These are phyloP conservation scores for Tilletia indica DNA, from an alignment of 1,284 basidiomycete genomes.

Conservation along the genomic window DNA sequence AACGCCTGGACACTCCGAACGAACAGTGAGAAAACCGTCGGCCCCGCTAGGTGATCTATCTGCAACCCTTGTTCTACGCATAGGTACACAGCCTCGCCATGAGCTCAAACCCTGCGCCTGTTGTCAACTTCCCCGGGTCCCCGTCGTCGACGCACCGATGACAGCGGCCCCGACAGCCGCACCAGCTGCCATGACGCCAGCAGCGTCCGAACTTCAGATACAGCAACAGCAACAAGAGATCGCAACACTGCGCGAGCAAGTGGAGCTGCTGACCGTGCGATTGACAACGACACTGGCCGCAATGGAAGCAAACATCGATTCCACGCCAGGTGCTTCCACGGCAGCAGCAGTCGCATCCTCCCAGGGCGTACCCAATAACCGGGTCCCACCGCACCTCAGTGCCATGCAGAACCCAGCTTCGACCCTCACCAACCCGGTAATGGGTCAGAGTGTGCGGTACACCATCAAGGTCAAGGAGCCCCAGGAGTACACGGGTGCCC, in stretches of 20 bases:
- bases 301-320: no score
- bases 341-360: background rate
- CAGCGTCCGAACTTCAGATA: no score
- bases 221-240: background rate
- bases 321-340: background rate
- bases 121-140: no score
- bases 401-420: no score
- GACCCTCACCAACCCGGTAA: slow-evolving; percentile 5
- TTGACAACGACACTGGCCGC: background rate
- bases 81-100: no score
- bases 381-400: background rate
- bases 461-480: background rate
- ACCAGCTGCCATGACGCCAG: no score
- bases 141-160: no score
- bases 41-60: background rate
- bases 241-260: background rate
- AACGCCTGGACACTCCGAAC: background rate
- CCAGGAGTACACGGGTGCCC: background rate
- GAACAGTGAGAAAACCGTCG: background rate
- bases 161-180: no score
- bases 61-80: no score
- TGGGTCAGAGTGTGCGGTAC: background rate
- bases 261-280: background rate
- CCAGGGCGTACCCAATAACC: background rate
- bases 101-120: no score